phyloP scores from a whole-genome alignment of 495 filamentous ascomycete genomes.

The Tetracladium setigerum region DNA sequence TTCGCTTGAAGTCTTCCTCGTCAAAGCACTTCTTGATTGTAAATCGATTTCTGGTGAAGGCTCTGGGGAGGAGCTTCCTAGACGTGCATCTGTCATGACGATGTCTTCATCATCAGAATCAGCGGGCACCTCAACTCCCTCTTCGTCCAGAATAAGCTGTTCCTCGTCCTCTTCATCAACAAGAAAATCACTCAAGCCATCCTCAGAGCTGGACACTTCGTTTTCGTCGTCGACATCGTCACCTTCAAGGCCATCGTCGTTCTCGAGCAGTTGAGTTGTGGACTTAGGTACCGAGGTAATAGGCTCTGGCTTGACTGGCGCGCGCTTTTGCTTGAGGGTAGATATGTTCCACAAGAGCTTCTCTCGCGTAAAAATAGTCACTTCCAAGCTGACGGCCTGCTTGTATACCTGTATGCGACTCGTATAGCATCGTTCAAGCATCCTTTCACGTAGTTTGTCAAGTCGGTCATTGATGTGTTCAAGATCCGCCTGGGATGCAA shows the following conservation, averaged over 20 bases:
- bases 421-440: conserved; percentile 43
- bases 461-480: conserved; percentile 34
- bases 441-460: conserved; percentile 36
- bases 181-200: conserved; percentile 24
- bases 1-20: too few species aligned
- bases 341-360: conserved; percentile 44
- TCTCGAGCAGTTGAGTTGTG: conserved; percentile 2
- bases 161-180: conserved; percentile 39
- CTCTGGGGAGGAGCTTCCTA: too few species aligned
- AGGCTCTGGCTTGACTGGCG: conserved; percentile 38
- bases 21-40: too few species aligned
- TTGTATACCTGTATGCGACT: conserved; percentile 35
- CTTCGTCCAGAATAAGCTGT: conserved; percentile 11
- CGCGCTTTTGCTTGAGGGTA: conserved; percentile 38
- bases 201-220: conserved; percentile 15
- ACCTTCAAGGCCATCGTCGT: conserved; percentile 11
- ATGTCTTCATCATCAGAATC: conserved; percentile 17
- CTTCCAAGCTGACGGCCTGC: conserved; percentile 51
- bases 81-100: conserved; percentile 5
- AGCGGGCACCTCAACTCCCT: conserved; percentile 9
- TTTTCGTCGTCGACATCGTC: conserved; percentile 24
- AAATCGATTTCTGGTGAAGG: too few species aligned
- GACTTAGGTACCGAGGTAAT: conserved; percentile 9
- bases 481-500: conserved; percentile 9
- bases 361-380: conserved; percentile 51